Conservation (phyloP, 768 basidiomycete genomes). For the Hericium erinaceus region DNA sequence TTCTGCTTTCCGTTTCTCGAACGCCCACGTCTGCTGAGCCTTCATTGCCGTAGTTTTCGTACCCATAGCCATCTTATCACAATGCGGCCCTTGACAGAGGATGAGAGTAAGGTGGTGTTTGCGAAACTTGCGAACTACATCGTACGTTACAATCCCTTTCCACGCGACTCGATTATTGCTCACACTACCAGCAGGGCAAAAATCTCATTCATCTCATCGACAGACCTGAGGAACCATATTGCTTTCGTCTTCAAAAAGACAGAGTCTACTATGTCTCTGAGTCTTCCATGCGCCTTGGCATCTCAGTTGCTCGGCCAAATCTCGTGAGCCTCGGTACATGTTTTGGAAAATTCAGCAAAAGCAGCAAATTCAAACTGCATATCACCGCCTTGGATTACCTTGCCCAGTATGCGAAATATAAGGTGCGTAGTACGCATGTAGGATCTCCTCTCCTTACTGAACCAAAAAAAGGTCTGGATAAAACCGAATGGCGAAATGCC, state of each 20-base stretch:
- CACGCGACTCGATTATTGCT: background rate
- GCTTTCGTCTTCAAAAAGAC: slow-evolving; percentile 91
- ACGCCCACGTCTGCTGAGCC: too few relatives aligned
- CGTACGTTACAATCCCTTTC: slow-evolving; percentile 31
- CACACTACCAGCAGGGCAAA: slow-evolving; percentile 56
- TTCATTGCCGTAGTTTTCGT: too few relatives aligned
- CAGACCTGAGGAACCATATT: slow-evolving; percentile 88
- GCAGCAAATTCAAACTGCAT: slow-evolving; percentile 95
- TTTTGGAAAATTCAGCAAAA: slow-evolving; percentile 96
- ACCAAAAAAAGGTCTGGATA: slow-evolving; percentile 76
- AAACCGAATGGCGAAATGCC: slow-evolving; percentile 99
- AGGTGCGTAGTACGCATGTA: slow-evolving; percentile 40
- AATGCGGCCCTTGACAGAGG: slow-evolving; percentile 97
- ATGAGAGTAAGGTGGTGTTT: slow-evolving; percentile 94
- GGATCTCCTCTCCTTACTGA: background rate
- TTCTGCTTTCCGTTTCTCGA: too few relatives aligned
- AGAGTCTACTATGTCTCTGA: slow-evolving; percentile 96
- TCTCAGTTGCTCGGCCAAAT: slow-evolving; percentile 87
- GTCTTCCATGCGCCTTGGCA: slow-evolving; percentile 84
- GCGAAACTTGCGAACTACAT: slow-evolving; percentile 97
- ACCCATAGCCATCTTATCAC: too few relatives aligned
- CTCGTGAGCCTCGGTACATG: slow-evolving; percentile 92
- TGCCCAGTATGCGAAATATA: slow-evolving; percentile 96
- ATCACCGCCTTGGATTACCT: slow-evolving; percentile 89
- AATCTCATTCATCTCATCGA: slow-evolving; percentile 95